Percentiles rank a stretch among this genome's conserved stretches.
phyloP scores from a whole-genome alignment of 2,329 filamentous ascomycete genomes.

The Botryosphaeria dothidea region DNA sequence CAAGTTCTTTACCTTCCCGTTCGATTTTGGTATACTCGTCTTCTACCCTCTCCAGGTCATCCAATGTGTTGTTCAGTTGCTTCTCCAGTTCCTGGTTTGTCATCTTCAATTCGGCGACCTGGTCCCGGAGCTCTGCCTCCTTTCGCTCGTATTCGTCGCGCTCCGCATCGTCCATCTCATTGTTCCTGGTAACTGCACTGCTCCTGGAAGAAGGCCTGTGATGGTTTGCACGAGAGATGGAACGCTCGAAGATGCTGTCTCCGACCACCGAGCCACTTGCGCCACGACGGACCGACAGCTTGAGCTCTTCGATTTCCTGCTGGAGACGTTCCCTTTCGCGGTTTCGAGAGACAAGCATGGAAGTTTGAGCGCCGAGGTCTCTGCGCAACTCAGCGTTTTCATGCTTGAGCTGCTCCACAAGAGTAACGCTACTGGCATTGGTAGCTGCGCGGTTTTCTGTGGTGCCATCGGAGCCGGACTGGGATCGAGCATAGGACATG shows the following conservation, averaged over 20 bases:
- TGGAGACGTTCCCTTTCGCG: conserved; percentile 93
- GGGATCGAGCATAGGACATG: conserved; percentile 38
- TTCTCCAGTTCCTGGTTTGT: conserved; percentile 86
- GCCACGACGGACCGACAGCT: conserved; percentile 77
- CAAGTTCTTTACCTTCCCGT: conserved; percentile 75
- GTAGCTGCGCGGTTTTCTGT: conserved; percentile 55
- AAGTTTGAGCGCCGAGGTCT: conserved; percentile 92
- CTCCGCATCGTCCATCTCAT: conserved; percentile 69
- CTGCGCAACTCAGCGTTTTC: conserved; percentile 91
- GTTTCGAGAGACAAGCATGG: conserved; percentile 94
- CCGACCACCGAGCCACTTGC: conserved; percentile 65
- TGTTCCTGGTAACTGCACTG: conserved; percentile 60
- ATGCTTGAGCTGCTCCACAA: conserved; percentile 84
- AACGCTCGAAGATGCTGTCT: conserved; percentile 93
- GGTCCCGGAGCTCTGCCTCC: conserved; percentile 80
- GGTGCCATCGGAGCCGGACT: conserved; percentile 41
- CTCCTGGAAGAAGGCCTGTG: conserved; percentile 71
- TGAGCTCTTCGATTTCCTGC: conserved; percentile 95
- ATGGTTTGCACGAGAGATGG: conserved; percentile 75
- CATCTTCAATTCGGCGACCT: conserved; percentile 80
- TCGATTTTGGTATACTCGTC: conserved; percentile 66
- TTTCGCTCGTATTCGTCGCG: conserved; percentile 84
- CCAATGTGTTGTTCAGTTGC: conserved; percentile 78
- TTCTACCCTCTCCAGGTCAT: conserved; percentile 71
- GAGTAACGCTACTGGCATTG: conserved; percentile 56